phyloP scores from a whole-genome alignment of 345 rosid genomes.

The Eucalyptus curtisii region DNA sequence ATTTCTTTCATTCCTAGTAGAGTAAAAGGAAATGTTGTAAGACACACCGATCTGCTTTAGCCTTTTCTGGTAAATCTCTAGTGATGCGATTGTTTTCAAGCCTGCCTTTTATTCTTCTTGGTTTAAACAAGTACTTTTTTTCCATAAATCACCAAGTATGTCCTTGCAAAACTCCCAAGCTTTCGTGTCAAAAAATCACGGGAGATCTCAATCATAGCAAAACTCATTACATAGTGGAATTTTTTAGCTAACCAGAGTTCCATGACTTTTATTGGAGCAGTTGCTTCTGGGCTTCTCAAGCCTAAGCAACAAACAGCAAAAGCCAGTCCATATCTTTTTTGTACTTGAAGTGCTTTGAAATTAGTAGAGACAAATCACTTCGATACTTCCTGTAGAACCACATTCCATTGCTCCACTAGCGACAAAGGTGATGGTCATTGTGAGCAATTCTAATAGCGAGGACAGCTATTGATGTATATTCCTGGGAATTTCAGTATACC shows the following conservation, averaged over 20 bases:
- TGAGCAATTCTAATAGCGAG: background rate
- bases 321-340: background rate
- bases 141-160: background rate
- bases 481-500: background rate
- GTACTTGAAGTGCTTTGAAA: background rate
- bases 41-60: background rate
- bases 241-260: background rate
- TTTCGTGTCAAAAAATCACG: background rate
- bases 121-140: background rate
- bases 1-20: background rate
- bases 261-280: background rate
- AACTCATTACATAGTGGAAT: background rate
- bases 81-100: background rate
- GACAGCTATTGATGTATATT: background rate
- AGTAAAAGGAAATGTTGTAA: background rate
- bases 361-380: background rate
- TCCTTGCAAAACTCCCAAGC: background rate
- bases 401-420: background rate
- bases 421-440: background rate
- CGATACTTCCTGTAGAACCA: background rate
- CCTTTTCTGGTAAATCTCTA: background rate
- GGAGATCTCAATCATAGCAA: background rate
- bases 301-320: background rate
- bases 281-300: background rate
- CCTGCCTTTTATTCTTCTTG: background rate